These are phyloP conservation scores for Geotrichum reessii DNA, from an alignment of 1,139 yeast genomes.

Conservation along the genomic window DNA sequence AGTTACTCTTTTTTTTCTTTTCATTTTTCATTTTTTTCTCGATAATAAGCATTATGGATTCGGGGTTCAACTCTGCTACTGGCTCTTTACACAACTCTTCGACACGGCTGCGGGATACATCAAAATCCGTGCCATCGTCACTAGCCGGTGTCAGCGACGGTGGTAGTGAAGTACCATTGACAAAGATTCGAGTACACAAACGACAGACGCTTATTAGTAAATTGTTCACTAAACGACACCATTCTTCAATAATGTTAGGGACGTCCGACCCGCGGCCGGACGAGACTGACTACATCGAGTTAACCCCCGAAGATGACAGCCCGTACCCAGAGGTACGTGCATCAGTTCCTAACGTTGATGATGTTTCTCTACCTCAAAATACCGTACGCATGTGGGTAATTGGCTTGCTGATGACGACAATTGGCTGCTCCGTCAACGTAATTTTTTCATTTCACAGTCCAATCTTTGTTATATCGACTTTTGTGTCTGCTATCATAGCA, in stretches of 20 bases:
- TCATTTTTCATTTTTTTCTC: not conserved
- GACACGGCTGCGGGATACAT: not conserved
- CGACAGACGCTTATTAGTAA: not conserved
- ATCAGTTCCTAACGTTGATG: slow-evolving; percentile 59
- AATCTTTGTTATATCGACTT: slow-evolving; percentile 47
- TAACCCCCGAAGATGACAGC: slow-evolving; percentile 15
- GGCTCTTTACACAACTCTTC: not conserved
- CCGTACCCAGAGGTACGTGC: slow-evolving; percentile 62
- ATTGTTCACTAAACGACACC: not conserved
- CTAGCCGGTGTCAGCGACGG: not conserved
- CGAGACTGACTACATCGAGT: slow-evolving; percentile 9
- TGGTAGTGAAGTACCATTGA: not conserved
- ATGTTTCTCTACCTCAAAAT: slow-evolving; percentile 50
- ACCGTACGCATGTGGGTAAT: slow-evolving; percentile 60
- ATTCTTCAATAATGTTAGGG: not conserved
- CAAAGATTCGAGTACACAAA: not conserved
- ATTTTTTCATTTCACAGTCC: slow-evolving; percentile 59
- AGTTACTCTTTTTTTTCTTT: not conserved
- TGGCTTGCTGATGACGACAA: slow-evolving; percentile 47
- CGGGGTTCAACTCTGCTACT: not conserved
- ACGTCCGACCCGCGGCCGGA: not conserved
- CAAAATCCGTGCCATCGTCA: not conserved
- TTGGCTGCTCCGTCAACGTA: slow-evolving; percentile 57
- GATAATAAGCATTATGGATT: not conserved
- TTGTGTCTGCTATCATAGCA: slow-evolving; percentile 54